Evolutionary conservation across 352 stramenopile species (phyloP), one percentile per base, ranked within the genome.

Genomic region (Phytophthora hibernalis): DNA sequence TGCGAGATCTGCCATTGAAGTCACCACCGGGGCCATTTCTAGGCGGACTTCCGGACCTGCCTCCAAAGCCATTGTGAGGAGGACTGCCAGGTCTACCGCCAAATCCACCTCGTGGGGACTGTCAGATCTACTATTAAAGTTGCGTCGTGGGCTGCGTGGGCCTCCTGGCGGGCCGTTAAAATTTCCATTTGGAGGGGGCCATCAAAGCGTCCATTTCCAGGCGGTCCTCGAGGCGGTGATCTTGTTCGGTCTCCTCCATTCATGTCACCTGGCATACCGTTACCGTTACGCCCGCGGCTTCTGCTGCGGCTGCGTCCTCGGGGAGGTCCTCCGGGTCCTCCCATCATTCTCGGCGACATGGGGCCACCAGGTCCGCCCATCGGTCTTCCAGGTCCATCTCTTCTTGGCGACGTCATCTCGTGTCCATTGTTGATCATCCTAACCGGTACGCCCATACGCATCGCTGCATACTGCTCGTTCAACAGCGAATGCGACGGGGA

Each of bases 251-350:
- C 42, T 40, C 47, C 20, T 65, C 61, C 62, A 26, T 79, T 79
- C 58, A 72, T 69, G 58, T 65, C 33, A 38, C 44, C 67, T 28
- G 64, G 63, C 24, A 63, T 70, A 16, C 70, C 59, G 52, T 72
- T 76, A n/a, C 69, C 65, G 16, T 63, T 53, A 15, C 67, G 70
- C 50, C 61, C 76, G 30, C 65, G 73, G 59, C 76, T 87, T 73
- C 71, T 67, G 43, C 74, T 80, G 28, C 74, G 74, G 60, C 71
- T 72, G 18, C 69, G 72, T 53, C 26, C 45, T 53, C 13, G 26
- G 28, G 15, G 28, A 44, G 47, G 44, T 22, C 45, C 45, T 9
- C 45, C 45, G 9, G 45, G 26, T 38, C 45, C 45, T 20, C 15
- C 50, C 31, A 56, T 55, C 30, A 24, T 56, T 15, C 50, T 45